These are phyloP conservation scores for Pelargonium exstipulatum DNA, from an alignment of 441 rosid genomes.

Conservation along the genomic window DNA sequence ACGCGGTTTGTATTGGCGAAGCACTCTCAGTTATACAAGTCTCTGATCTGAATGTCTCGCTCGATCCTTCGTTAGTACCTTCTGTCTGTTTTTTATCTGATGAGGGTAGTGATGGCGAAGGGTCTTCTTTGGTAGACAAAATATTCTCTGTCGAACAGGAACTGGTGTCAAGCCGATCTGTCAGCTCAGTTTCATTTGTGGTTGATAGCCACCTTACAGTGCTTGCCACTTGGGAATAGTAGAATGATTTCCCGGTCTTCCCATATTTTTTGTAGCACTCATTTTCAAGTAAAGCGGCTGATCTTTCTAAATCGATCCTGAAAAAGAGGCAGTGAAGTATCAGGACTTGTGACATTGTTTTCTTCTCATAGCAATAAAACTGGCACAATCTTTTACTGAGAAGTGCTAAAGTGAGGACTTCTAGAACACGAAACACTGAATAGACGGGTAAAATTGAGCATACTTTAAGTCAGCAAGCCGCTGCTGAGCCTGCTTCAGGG, in stretches of 20 bases:
- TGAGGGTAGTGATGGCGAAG: constrained; percentile 15
- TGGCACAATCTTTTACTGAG: neutral
- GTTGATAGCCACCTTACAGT: constrained; percentile 74
- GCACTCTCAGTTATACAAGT: constrained; percentile 6
- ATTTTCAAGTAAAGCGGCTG: constrained; percentile 59
- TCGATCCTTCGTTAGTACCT: constrained; percentile 18
- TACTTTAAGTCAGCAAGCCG: constrained; percentile 45
- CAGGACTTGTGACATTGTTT: neutral
- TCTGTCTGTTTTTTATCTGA: constrained; percentile 25
- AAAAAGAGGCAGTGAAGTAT: constrained; percentile 21
- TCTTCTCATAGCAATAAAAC: neutral
- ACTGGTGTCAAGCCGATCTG: constrained; percentile 32
- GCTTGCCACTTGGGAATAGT: constrained; percentile 82
- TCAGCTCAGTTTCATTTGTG: constrained; percentile 40
- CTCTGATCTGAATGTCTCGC: constrained; percentile 10
- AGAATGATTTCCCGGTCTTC: constrained; percentile 79
- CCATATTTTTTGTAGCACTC: constrained; percentile 78
- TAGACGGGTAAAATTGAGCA: constrained; percentile 12
- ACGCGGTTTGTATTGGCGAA: constrained; percentile 17
- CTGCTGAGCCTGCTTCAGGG: constrained; percentile 52
- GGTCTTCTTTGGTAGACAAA: constrained; percentile 18
- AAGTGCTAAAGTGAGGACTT: neutral
- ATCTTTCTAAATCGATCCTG: constrained; percentile 51
- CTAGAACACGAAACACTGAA: neutral
- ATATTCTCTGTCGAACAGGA: constrained; percentile 24